A percentile compares a stretch with the other conserved stretches of the same genome.
These are phyloP conservation scores for Moniliella sp. DNA, from an alignment of 1,284 basidiomycete genomes.

Conservation along the genomic window DNA sequence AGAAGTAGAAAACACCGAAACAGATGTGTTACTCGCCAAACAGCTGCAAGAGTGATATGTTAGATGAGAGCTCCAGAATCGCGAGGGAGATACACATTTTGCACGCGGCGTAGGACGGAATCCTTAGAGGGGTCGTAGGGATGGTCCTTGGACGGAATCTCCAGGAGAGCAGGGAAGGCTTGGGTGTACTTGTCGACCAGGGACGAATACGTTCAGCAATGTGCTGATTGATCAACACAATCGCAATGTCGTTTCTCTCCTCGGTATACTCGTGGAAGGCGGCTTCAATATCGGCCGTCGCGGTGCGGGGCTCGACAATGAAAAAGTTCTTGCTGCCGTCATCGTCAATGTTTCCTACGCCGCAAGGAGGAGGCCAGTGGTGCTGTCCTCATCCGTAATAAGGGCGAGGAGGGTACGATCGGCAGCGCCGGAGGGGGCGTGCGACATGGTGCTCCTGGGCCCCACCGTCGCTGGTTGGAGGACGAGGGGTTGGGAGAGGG, in stretches of 20 bases:
- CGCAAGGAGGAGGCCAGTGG: constrained; percentile 28
- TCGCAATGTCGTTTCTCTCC: constrained; percentile 28
- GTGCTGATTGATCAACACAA: constrained; percentile 31
- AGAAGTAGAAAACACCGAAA: too few species aligned
- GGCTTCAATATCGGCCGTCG: constrained; percentile 25
- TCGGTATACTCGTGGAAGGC: constrained; percentile 16
- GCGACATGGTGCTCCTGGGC: too few species aligned
- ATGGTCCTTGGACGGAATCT: constrained; percentile 73
- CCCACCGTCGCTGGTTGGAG: too few species aligned
- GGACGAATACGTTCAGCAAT: constrained; percentile 65
- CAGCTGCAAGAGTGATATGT: too few species aligned
- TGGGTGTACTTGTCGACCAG: constrained; percentile 84
- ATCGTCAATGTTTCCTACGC: constrained; percentile 24
- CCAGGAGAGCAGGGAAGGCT: constrained; percentile 83
- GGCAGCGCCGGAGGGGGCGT: constrained; percentile 5
- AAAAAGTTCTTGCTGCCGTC: constrained; percentile 29
- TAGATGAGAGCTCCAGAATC: not conserved
- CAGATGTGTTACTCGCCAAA: constrained; percentile 18
- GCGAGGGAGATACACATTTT: constrained; percentile 39
- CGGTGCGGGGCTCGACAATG: constrained; percentile 23
- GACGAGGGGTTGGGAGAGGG: too few species aligned
- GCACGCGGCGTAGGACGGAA: constrained; percentile 83
- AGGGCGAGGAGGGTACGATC: constrained; percentile 18
- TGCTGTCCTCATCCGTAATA: constrained; percentile 28
- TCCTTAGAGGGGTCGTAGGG: constrained; percentile 68